Evolutionary conservation across 257 asterid species (phyloP).

Genomic region (Solanum tacnaense): DNA sequence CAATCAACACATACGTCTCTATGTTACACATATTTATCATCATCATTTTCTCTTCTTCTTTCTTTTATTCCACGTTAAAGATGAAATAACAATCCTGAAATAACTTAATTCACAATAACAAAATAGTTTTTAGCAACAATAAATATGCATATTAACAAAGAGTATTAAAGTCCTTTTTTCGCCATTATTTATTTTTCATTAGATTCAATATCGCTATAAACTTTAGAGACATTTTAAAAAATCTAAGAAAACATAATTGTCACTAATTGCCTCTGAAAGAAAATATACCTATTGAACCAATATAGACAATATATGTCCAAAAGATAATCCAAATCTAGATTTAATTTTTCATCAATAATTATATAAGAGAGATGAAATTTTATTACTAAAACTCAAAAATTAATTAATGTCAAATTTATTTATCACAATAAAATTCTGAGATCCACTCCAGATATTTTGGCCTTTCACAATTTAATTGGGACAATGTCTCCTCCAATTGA

Average conservation of each 20-base stretch:
- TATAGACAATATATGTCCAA: not conserved
- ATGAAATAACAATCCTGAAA: too few species aligned
- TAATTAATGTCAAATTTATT: not conserved
- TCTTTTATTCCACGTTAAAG: too few species aligned
- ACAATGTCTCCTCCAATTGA: not conserved
- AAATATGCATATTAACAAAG: too few species aligned
- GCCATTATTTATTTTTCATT: too few species aligned
- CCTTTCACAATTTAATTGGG: not conserved
- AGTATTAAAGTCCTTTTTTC: rapidly evolving
- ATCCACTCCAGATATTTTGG: not conserved
- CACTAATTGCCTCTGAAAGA: too few species aligned
- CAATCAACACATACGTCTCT: not conserved
- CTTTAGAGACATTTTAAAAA: rapidly evolving
- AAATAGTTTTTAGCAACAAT: rapidly evolving
- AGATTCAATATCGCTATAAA: too few species aligned
- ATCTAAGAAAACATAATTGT: too few species aligned
- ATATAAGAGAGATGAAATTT: not conserved
- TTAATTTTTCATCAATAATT: not conserved
- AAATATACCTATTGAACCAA: too few species aligned
- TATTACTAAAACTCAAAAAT: not conserved
- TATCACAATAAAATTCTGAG: not conserved
- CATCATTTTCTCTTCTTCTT: not conserved
- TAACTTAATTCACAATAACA: rapidly evolving
- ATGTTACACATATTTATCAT: not conserved
- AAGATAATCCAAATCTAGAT: not conserved